Evolutionary conservation across 495 filamentous ascomycete genomes (phyloP).

Genomic region (Aspergillus nanangensis): DNA sequence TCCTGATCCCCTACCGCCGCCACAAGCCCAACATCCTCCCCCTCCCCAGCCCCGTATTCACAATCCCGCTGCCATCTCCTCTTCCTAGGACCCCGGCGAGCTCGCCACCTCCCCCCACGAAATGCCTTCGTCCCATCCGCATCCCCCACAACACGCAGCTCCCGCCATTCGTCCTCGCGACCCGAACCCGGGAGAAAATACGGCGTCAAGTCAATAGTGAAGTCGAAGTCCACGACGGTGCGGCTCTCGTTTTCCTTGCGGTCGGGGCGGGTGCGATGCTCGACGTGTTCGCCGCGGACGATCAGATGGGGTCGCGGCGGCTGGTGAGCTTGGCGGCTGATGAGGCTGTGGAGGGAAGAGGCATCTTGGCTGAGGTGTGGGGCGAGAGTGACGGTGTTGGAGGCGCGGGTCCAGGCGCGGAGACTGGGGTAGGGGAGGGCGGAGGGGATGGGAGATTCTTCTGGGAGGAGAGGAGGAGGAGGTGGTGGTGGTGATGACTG

Average conservation of each 20-base stretch:
- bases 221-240: conserved; percentile 35
- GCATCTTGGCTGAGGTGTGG: conserved; percentile 21
- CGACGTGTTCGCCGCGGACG: conserved; percentile 30
- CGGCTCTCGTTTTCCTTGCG: conserved; percentile 27
- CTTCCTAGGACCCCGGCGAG: conserved; percentile 5
- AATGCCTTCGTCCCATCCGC: conserved; percentile 21
- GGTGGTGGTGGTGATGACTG: conserved; percentile 1
- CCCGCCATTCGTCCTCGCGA: conserved; percentile 11
- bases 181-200: conserved; percentile 28
- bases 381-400: conserved; percentile 19
- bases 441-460: conserved; percentile 9
- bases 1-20: too few relatives aligned
- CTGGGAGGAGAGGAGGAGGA: too few relatives aligned
- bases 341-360: conserved; percentile 19
- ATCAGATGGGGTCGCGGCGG: conserved; percentile 33
- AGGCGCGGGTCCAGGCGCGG: conserved; percentile 8
- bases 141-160: conserved; percentile 20
- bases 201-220: conserved; percentile 31
- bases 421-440: conserved; percentile 3
- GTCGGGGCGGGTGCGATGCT: conserved; percentile 13
- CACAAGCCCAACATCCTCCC: conserved; percentile 5
- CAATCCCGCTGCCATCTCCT: conserved; percentile 9
- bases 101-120: conserved; percentile 27
- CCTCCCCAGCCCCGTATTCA: conserved; percentile 5
- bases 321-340: conserved; percentile 27